These are phyloP conservation scores for Tuber umbilicatum DNA, from an alignment of 495 filamentous ascomycete species.

Conservation along the genomic window DNA sequence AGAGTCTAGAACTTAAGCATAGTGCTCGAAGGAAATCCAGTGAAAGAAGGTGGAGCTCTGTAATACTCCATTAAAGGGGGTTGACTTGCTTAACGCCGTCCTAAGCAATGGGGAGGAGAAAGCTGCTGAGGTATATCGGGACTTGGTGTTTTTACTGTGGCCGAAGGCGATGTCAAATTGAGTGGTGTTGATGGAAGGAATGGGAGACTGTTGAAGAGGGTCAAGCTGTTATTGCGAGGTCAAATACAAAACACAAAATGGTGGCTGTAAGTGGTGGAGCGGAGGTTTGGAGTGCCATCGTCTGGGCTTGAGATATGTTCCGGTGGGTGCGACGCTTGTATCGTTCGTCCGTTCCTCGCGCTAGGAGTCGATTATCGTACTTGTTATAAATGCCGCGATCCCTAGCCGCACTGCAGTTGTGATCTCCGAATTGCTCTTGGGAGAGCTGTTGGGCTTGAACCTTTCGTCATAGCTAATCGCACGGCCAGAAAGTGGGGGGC, in stretches of 20 bases:
- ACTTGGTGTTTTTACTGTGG: conserved; percentile 25
- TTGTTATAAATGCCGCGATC: not conserved
- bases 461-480: not conserved
- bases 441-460: not conserved
- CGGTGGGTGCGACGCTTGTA: too few species aligned
- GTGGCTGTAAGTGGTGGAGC: conserved; percentile 12
- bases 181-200: not conserved
- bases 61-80: conserved; percentile 25
- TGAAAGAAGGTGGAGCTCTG: conserved; percentile 23
- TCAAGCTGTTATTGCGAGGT: conserved; percentile 28
- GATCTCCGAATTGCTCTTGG: not conserved
- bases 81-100: conserved; percentile 21
- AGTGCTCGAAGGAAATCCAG: conserved; percentile 13
- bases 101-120: conserved; percentile 16
- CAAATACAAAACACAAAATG: conserved; percentile 15
- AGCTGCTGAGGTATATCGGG: conserved; percentile 16
- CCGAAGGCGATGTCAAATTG: conserved; percentile 18
- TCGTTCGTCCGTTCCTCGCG: not conserved
- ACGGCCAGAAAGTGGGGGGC: not conserved
- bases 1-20: conserved; percentile 21
- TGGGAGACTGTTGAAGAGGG: conserved; percentile 17
- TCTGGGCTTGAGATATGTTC: conserved; percentile 17
- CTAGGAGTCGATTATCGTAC: not conserved
- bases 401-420: not conserved
- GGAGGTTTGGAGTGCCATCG: conserved; percentile 32